Conservation (phyloP, 306 rosid species). For the Biancaea sappan region DNA sequence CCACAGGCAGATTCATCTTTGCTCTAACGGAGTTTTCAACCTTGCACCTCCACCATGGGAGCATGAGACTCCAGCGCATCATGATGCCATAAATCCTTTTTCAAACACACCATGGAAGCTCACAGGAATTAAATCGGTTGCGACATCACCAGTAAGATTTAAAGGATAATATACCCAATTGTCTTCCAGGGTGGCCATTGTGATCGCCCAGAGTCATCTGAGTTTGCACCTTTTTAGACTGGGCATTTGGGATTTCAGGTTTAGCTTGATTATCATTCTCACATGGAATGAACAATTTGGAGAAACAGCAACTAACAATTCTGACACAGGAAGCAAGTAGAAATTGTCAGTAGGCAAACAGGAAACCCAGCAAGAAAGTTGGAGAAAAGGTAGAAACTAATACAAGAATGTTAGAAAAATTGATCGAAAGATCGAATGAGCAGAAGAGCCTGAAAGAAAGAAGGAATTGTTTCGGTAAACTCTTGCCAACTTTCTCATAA, state of each 20-base stretch:
- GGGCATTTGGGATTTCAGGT: constrained; percentile 86
- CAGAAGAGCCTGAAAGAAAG: constrained; percentile 27
- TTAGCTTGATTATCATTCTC: constrained; percentile 81
- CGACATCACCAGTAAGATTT: constrained; percentile 70
- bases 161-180: constrained; percentile 63
- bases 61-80: constrained; percentile 51
- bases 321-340: constrained; percentile 1
- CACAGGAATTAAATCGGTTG: constrained; percentile 61
- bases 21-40: constrained; percentile 19
- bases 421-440: constrained; percentile 34
- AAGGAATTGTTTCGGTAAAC: constrained; percentile 51
- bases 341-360: background rate
- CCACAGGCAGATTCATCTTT: constrained; percentile 33
- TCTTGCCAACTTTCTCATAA: constrained; percentile 34
- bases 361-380: background rate
- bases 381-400: constrained; percentile 10
- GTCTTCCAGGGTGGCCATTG: constrained; percentile 51
- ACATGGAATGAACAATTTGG: constrained; percentile 2
- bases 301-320: constrained; percentile 62
- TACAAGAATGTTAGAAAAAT: constrained; percentile 31
- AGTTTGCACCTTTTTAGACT: constrained; percentile 68
- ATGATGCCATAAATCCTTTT: constrained; percentile 45
- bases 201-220: constrained; percentile 61
- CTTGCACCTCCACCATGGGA: constrained; percentile 39
- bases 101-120: constrained; percentile 42